A percentile compares a stretch with the other conserved stretches of the same genome.
phyloP scores from a whole-genome alignment of 495 filamentous ascomycete species.

The Aspergillus cavernicola region DNA sequence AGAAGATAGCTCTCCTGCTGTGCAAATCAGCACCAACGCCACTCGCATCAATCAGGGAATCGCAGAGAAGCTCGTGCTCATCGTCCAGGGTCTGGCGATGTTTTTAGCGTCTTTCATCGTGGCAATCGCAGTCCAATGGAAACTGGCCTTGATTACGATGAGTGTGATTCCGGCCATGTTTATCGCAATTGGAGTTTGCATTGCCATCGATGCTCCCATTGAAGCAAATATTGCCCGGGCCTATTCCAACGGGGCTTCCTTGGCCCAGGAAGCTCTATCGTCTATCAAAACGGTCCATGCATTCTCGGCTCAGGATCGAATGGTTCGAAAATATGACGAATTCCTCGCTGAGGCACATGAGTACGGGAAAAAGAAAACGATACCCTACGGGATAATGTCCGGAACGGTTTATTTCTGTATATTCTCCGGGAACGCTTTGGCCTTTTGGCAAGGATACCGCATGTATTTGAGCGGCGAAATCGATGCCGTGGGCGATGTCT shows the following conservation, averaged over 20 bases:
- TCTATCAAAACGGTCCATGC: conserved; percentile 47
- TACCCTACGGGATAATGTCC: conserved; percentile 36
- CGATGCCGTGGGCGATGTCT: conserved; percentile 35
- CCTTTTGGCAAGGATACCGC: conserved; percentile 47
- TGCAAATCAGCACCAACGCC: conserved; percentile 28
- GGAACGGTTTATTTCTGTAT: conserved; percentile 37
- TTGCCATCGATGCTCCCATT: conserved; percentile 13
- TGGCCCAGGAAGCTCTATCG: conserved; percentile 44
- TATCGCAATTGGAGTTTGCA: conserved; percentile 6
- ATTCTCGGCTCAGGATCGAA: conserved; percentile 36
- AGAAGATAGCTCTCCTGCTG: conserved; percentile 20
- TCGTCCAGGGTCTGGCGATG: conserved; percentile 37
- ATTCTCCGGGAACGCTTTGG: conserved; percentile 44
- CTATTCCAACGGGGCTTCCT: conserved; percentile 20
- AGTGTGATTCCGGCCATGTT: conserved; percentile 27
- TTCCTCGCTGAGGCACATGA: conserved; percentile 23
- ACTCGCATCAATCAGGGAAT: conserved; percentile 38
- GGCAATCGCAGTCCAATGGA: conserved; percentile 42
- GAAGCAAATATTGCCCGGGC: conserved; percentile 17
- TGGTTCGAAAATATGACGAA: conserved; percentile 30
- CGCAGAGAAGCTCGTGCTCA: conserved; percentile 41
- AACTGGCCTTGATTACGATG: conserved; percentile 38
- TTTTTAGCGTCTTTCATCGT: conserved; percentile 45
- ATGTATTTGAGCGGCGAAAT: conserved; percentile 29
- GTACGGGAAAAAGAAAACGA: conserved; percentile 24